Base-by-base conservation (phyloP, 805 yeast genomes). In the Lipomyces yamadae region DNA sequence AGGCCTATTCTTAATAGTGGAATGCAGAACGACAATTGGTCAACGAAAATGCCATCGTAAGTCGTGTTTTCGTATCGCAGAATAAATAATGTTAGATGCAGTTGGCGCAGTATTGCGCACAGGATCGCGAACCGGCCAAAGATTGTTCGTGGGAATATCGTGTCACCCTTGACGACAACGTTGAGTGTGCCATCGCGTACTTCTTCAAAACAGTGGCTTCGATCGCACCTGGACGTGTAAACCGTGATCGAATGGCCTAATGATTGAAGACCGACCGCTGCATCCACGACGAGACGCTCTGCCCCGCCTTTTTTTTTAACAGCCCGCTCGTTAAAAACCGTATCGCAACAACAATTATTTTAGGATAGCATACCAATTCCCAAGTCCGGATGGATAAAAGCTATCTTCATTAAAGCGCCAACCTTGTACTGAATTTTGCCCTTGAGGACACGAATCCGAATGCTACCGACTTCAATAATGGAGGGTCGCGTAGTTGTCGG, bases 261-360 rank as follows among this genome's bases (percentile, higher is more conserved):
- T 2, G 85, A 82, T 74, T 94, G 92, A 34, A 95, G 79, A 0
- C 97, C 97, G 2, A 92, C 81, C 0, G 98, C 99, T 2, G 96
- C 92, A 78, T 95, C 99, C 0, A 95, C 97, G 1, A 95, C 92
- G n/a, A 96, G 82, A 66, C 99, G 82, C 76, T 95, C 99, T 0
- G 99, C 99, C 3, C 99, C 99, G 4, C 90, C 78, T 24, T 24
- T 24, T 24, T 24, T 24, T 24, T 24, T 76, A 45, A 34, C 13
- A 18, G 50, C 50, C 24, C 7, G 10, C 18, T 30, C 33, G 37
- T 30, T 29, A 35, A 37, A 13, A 29, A n/a, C 35, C 24, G 24
- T 24, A 33, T 10, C n/a, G 62, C 18, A 62, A 29, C 30, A 33
- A 37, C n/a, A 30, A 18, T 18, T 39, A 4, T 4, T 42, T 42